Evolutionary conservation across 352 stramenopile genomes (phyloP), one percentile per base, ranked within the genome.

Genomic region (Phytophthora pinifolia): DNA sequence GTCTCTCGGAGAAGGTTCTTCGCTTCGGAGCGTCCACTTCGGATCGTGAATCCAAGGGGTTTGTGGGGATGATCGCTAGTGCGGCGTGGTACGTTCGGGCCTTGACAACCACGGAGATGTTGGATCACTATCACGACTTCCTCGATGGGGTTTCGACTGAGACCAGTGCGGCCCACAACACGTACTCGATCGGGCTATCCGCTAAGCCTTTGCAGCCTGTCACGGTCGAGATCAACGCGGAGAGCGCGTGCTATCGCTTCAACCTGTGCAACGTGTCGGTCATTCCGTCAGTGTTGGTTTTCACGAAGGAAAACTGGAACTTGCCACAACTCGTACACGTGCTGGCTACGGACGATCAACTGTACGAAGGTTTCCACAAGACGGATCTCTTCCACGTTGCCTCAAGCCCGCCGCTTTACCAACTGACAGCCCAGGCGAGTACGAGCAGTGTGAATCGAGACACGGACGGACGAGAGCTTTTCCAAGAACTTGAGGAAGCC

Each of bases 121-220:
- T 89, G 5, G 79, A 92, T 25, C 83, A 92, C 37, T 90, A 82
- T 42, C 74, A 85, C 46, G 76, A 90, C 46, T 85, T 89, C 55
- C 34, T 83, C 9, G 30, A 62, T 4, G 72, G 67, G 0, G 44
- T 62, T 0, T 36, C 30, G 1, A 62, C 60, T 0, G n/a, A 48
- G 32, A 38, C 43, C 9, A 76, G 60, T 1, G 36, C 25, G 8
- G 62, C 59, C 0, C 82, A 92, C 54, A 82, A 79, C 43, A 70
- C 71, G 12, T 89, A 90, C 35, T 55, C 72, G 0, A 51, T 92
- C 37, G 49, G 60, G 1, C 55, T 92, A 12, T 47, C 47, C 1
- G 72, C 79, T 0, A 77, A 72, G 35, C 83, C 83, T 0, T 15
- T 66, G 25, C 74, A 66, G 3, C 54, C 67, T 17, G 83, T 92